A percentile compares a stretch with the other conserved stretches of the same genome.
Evolutionary conservation across 768 basidiomycete species (phyloP).

Genomic region (Gloeophyllum trabeum): DNA sequence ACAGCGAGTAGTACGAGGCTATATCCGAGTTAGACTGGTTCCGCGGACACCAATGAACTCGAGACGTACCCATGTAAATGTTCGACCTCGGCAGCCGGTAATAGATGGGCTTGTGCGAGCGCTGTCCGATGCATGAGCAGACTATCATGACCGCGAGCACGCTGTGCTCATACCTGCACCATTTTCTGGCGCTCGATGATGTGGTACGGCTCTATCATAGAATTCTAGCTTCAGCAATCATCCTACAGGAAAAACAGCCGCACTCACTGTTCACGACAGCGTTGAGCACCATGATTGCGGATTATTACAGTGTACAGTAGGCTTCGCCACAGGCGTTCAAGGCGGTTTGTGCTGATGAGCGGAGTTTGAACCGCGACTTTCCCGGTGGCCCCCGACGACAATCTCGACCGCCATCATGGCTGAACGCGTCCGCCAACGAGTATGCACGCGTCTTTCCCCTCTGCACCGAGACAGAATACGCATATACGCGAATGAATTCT

Average conservation of each 20-base stretch:
- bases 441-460: too few species aligned
- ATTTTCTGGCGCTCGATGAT: too few species aligned
- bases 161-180: slow-evolving; percentile 29
- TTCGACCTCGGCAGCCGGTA: slow-evolving; percentile 48
- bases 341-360: too few species aligned
- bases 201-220: too few species aligned
- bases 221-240: too few species aligned
- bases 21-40: slow-evolving; percentile 1
- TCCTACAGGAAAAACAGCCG: too few species aligned
- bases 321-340: too few species aligned
- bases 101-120: slow-evolving; percentile 40
- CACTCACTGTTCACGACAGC: slow-evolving; percentile 56
- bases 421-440: too few species aligned
- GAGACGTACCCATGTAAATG: slow-evolving; percentile 49
- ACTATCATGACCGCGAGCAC: slow-evolving; percentile 53
- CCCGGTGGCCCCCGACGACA: slow-evolving; percentile 25
- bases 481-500: slow-evolving; percentile 31
- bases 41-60: background rate
- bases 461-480: too few species aligned
- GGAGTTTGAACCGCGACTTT: slow-evolving; percentile 22
- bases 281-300: slow-evolving; percentile 35
- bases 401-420: slow-evolving; percentile 8
- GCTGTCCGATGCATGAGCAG: slow-evolving; percentile 62
- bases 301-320: too few species aligned
- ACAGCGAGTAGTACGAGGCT: slow-evolving; percentile 46